Base-by-base conservation (phyloP, 1,284 basidiomycete species). In the Mycosarcoma maydis region DNA sequence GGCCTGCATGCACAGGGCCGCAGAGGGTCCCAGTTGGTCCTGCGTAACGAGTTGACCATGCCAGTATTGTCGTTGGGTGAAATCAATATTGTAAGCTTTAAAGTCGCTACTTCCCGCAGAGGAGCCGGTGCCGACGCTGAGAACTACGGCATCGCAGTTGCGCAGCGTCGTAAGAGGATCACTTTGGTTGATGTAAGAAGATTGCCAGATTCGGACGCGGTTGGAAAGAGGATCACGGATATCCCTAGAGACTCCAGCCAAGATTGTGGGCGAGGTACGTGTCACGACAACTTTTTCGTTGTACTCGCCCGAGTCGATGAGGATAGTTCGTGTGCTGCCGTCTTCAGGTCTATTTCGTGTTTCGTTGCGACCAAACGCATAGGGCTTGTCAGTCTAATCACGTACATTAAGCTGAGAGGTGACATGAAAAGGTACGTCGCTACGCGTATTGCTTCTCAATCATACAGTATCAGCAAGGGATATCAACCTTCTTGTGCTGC, bases 51-150 rank as follows among this genome's bases (percentile, higher is more conserved):
- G 50, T 11, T 37, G 13, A 6, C 60, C 55, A 6, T 64, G 9
- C 26, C 32, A 16, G 27, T 46, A 52, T 33, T 62, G 59, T 4
- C 60, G 50, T 24, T 69, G 59, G 19, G 30, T 26, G 20, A 69
- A 64, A 29, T 69, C 40, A 39, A 69, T 58, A 33, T 69, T 69
- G 55, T 69, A 69, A 11, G 66, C 60, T n/a, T 59, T 58, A 40
- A 69, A 69, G 30, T 69, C 51, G 13, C 40, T 29, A 19, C 10
- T n/a, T 17, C 51, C 39, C 17, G 39, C 20, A 29, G 44, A 7
- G 29, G 62, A 20, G 4, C 24, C 50, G 6, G 38, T 46, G 46
- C 55, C 59, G 26, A 69, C 41, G 29, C 36, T 37, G 14, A 69
- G 52, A 1, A 57, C 55, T 17, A 56, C 54, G 1, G 66, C 55